Evolutionary conservation across 495 filamentous ascomycete genomes (phyloP), one percentile per base, ranked within the genome.

Genomic region (Stereocaulon alpinum): DNA sequence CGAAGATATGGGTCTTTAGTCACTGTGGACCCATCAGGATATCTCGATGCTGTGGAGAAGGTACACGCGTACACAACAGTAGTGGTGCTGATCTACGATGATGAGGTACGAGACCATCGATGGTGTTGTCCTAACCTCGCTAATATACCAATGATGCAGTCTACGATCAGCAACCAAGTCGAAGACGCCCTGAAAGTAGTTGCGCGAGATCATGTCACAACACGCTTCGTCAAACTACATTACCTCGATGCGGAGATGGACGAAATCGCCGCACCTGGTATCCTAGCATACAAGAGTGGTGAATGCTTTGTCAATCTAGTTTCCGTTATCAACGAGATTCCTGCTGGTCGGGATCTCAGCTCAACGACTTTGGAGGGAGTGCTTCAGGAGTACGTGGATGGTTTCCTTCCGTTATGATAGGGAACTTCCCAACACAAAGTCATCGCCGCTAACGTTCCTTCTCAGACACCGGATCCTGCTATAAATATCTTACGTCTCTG

Each of bases 181-280:
- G 89, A 95, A 69, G 82, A 83, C 40, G 89, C 86, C 40, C 70
- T 98, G 43, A 76, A 76, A 34, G 81, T 81, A 3, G 77, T 98
- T 34, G 88, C 92, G 47, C 73, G 77, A 56, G 75, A 78, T 58
- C 76, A 97, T 64, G 73, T 79, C 29, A 76, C 83, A 32, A 83
- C 86, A 42, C 88, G 87, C 63, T 97, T 98, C 67, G 80, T 97
- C 71, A 93, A 91, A 70, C 80, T 97, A 34, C 88, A 95, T 72
- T 87, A 88, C 68, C 83, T 87, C 56, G 94, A 95, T 61, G 92
- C 95, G 32, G 94, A 97, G 70, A 96, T 97, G 80, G 89, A 95
- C 68, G 82, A 87, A 61, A 88, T 90, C 57, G 83, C 87, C 58
- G 88, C 93, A 0, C 93, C 93, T 1, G 92, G 93, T 9, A 74